phyloP scores from a whole-genome alignment of 106 monocot species.

The Agapanthus africanus region DNA sequence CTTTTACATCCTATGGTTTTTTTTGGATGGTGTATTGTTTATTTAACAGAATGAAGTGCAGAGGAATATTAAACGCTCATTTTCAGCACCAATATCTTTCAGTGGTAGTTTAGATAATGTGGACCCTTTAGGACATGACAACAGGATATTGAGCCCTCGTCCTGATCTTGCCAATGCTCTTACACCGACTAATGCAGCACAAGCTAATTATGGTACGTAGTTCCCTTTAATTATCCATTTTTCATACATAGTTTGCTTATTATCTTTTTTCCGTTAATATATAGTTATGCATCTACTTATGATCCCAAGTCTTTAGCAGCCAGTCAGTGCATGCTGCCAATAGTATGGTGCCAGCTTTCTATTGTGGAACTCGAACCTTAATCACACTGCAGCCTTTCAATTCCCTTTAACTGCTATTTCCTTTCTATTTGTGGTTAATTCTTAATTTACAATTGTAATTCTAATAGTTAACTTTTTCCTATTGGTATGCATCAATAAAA shows the following conservation, averaged over 20 bases:
- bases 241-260: neutral
- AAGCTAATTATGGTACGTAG: neutral
- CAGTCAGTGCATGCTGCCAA: neutral
- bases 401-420: neutral
- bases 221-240: neutral
- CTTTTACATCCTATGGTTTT: neutral
- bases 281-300: neutral
- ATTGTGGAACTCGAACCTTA: neutral
- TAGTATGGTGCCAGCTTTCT: neutral
- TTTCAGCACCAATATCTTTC: constrained; percentile 7
- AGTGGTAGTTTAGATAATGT: neutral
- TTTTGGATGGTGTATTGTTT: constrained; percentile 1
- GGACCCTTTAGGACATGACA: neutral
- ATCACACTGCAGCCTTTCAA: neutral
- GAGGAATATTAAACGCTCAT: constrained; percentile 2
- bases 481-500: neutral
- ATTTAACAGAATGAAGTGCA: constrained; percentile 8
- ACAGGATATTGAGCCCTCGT: neutral
- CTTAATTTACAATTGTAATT: neutral
- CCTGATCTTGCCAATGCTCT: neutral
- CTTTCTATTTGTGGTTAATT: neutral
- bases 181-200: constrained; percentile 1
- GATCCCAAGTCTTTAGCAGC: neutral
- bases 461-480: neutral
- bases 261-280: neutral